These are phyloP conservation scores for Cryptococcus sp. DNA, from an alignment of 1,284 basidiomycete genomes.

Conservation along the genomic window DNA sequence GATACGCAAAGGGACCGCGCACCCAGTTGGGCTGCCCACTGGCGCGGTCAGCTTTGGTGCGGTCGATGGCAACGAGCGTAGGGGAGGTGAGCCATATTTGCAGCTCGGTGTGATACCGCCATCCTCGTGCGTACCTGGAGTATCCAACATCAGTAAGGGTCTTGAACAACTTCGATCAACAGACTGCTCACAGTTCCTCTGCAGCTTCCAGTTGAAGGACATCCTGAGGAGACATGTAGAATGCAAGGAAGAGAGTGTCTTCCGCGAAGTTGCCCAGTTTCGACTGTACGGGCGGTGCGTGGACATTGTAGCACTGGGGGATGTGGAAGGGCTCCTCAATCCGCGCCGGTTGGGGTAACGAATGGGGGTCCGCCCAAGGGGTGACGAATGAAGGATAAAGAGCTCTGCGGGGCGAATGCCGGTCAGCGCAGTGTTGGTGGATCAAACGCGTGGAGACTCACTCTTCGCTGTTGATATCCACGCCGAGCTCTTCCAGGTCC, in stretches of 20 bases:
- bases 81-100: conserved; percentile 82
- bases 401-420: conserved; percentile 57
- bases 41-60: conserved; percentile 19
- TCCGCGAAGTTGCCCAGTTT: conserved; percentile 90
- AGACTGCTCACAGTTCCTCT: conserved; percentile 78
- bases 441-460: no score
- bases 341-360: conserved; percentile 33
- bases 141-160: conserved; percentile 2
- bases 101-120: conserved; percentile 95
- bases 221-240: conserved; percentile 92
- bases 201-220: conserved; percentile 85
- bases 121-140: conserved; percentile 85
- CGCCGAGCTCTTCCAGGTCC: conserved; percentile 86
- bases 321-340: conserved; percentile 64
- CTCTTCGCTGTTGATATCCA: conserved; percentile 83
- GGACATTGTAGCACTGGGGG: conserved; percentile 90
- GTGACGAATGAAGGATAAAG: conserved; percentile 93
- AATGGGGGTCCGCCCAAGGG: conserved; percentile 90
- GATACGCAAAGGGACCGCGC: conserved; percentile 45
- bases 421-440: not conserved
- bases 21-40: conserved; percentile 25
- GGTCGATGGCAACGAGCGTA: conserved; percentile 33
- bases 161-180: not conserved
- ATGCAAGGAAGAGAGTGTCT: conserved; percentile 98
- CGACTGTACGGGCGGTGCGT: conserved; percentile 78